Percentiles rank a stretch among this genome's conserved stretches.
Evolutionary conservation across 139 green algal genomes (phyloP).

Genomic region (Picochlorum sp.): DNA sequence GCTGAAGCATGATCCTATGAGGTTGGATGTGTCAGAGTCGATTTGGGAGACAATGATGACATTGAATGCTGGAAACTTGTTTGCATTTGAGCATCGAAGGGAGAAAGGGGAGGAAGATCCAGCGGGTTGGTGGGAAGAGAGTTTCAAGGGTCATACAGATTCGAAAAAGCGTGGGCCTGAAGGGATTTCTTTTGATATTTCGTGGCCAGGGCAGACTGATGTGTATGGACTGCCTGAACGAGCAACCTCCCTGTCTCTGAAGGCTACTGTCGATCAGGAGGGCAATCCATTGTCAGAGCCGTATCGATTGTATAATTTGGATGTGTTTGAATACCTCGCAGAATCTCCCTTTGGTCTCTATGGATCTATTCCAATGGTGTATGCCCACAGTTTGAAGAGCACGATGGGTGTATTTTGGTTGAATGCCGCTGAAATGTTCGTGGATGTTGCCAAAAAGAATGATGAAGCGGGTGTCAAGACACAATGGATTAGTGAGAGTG

Average conservation of each 20-base stretch:
- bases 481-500: slow-evolving; percentile 92
- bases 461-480: slow-evolving; percentile 22
- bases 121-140: slow-evolving; percentile 84
- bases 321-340: slow-evolving; percentile 96
- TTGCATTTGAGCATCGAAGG: slow-evolving; percentile 80
- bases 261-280: slow-evolving; percentile 38
- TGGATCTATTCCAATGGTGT: slow-evolving; percentile 86
- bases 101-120: slow-evolving; percentile 66
- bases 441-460: slow-evolving; percentile 73
- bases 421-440: slow-evolving; percentile 96
- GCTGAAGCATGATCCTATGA: slow-evolving; percentile 56
- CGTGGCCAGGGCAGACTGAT: slow-evolving; percentile 65
- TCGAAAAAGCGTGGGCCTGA: slow-evolving; percentile 78
- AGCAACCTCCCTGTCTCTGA: slow-evolving; percentile 63
- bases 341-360: slow-evolving; percentile 95
- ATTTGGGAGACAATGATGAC: slow-evolving; percentile 30
- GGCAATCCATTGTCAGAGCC: slow-evolving; percentile 59
- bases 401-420: slow-evolving; percentile 88
- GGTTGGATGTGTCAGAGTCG: slow-evolving; percentile 36
- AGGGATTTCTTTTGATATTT: slow-evolving; percentile 85
- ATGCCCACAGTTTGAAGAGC: slow-evolving; percentile 60
- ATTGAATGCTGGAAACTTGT: slow-evolving; percentile 71
- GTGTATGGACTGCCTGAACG: slow-evolving; percentile 94
- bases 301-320: slow-evolving; percentile 98
- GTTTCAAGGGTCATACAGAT: slow-evolving; percentile 79